Evolutionary conservation across 495 filamentous ascomycete species (phyloP).

Genomic region (Symbiotaphrina buchneri): DNA sequence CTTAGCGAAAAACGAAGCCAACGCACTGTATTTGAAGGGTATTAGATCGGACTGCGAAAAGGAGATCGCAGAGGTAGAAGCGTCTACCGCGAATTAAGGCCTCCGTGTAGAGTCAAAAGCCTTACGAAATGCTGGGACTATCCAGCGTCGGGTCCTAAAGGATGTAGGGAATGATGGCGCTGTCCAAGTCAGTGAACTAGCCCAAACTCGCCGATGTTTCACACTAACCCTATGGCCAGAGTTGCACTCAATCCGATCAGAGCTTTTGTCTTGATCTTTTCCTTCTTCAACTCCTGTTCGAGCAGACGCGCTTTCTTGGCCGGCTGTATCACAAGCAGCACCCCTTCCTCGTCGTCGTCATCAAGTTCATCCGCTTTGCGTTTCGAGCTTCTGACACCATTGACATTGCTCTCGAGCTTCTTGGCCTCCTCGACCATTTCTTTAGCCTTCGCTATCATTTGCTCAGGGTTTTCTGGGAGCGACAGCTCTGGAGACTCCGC

Average conservation of each 20-base stretch:
- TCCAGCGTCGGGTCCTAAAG: no score
- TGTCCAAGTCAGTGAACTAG: slow-evolving; percentile 13
- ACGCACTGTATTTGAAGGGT: no score
- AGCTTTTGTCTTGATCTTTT: slow-evolving; percentile 63
- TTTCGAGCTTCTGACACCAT: slow-evolving; percentile 35
- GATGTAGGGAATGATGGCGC: slow-evolving; percentile 32
- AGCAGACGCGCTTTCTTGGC: slow-evolving; percentile 58
- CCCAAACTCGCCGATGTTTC: background rate
- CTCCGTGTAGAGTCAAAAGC: no score
- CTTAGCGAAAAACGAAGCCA: no score
- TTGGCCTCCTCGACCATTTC: slow-evolving; percentile 72
- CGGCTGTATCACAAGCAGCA: slow-evolving; percentile 21
- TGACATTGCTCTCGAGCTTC: slow-evolving; percentile 20
- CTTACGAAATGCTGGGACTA: no score
- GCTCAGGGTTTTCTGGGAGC: slow-evolving; percentile 45
- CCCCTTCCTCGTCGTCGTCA: slow-evolving; percentile 16
- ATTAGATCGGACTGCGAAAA: no score
- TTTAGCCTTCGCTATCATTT: slow-evolving; percentile 69
- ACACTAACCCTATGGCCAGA: slow-evolving; percentile 68
- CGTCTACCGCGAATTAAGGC: no score
- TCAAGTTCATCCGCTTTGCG: slow-evolving; percentile 61
- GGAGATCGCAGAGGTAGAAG: no score
- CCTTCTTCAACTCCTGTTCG: slow-evolving; percentile 53
- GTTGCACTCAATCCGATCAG: slow-evolving; percentile 66
- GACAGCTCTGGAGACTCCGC: slow-evolving; percentile 42